Percentiles rank a stretch among this genome's conserved stretches.
Conservation (phyloP, 2,329 filamentous ascomycete genomes). For the Epichloe hybrida region DNA sequence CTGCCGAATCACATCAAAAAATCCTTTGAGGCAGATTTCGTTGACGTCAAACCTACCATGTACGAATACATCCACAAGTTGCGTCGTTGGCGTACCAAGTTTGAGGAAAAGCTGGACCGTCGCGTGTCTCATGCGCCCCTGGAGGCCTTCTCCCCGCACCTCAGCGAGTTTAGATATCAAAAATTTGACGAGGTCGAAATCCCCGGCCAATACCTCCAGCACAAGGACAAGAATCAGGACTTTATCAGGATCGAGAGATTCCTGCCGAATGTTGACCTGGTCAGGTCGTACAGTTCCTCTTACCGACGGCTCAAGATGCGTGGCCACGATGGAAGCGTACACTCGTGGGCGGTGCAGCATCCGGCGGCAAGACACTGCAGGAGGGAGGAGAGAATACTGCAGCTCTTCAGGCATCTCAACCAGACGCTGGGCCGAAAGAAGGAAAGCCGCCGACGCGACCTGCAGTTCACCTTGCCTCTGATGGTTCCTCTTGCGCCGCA, state of each 20-base stretch:
- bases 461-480: constrained; percentile 90
- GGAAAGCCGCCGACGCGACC: constrained; percentile 81
- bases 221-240: constrained; percentile 98
- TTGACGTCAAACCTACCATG: constrained; percentile 90
- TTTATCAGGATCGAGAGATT: constrained; percentile 97
- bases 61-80: constrained; percentile 97
- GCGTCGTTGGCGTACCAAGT: constrained; percentile 90
- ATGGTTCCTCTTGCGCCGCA: constrained; percentile 94
- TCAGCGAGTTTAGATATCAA: constrained; percentile 93
- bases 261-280: constrained; percentile 84
- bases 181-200: constrained; percentile 99
- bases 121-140: constrained; percentile 60
- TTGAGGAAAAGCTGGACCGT: constrained; percentile 92
- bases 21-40: constrained; percentile 96
- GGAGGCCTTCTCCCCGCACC: constrained; percentile 79
- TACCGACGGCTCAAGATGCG: constrained; percentile 91
- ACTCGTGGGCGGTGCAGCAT: constrained; percentile 92
- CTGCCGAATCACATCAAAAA: constrained; percentile 88
- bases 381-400: constrained; percentile 85
- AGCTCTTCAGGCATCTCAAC: constrained; percentile 96
- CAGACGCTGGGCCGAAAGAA: constrained; percentile 84
- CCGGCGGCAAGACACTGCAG: constrained; percentile 85
- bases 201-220: constrained; percentile 89
- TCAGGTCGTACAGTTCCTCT: constrained; percentile 80
- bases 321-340: constrained; percentile 93